These are phyloP conservation scores for Fraxinus xanthoxyloides DNA, from an alignment of 305 asterid genomes.

Conservation along the genomic window DNA sequence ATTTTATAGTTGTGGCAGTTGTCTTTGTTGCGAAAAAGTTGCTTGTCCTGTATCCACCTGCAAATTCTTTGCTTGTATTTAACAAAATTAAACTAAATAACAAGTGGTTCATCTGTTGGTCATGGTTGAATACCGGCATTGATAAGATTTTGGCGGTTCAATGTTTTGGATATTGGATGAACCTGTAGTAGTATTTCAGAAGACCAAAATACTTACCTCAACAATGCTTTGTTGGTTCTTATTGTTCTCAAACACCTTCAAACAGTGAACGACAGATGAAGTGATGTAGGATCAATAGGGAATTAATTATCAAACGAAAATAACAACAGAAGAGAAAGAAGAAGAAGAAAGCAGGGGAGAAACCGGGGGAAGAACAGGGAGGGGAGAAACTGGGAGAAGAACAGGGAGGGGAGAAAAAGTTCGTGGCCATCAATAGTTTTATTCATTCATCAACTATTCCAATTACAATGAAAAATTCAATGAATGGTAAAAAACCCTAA, in stretches of 20 bases:
- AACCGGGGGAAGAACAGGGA: too few species aligned
- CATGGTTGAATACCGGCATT: background rate
- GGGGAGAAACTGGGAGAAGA: too few species aligned
- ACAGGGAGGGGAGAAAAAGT: too few species aligned
- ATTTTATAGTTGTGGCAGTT: background rate
- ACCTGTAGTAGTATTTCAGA: background rate
- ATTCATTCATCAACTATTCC: too few species aligned
- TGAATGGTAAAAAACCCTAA: too few species aligned
- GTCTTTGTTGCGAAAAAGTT: background rate
- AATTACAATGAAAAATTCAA: too few species aligned
- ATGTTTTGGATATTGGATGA: background rate
- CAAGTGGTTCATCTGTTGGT: background rate
- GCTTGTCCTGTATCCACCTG: background rate
- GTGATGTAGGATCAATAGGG: too few species aligned
- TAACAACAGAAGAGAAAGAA: too few species aligned
- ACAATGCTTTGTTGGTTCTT: background rate
- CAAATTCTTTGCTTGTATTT: background rate
- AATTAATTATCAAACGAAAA: too few species aligned
- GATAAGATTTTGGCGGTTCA: background rate
- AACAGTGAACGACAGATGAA: background rate
- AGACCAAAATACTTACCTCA: background rate
- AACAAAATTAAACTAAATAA: background rate
- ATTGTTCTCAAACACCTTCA: background rate
- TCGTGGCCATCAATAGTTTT: too few species aligned
- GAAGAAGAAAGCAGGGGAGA: too few species aligned